A percentile compares a stretch with the other conserved stretches of the same genome.
Evolutionary conservation across 1,284 basidiomycete genomes (phyloP).

Genomic region (Naganishia sp.): DNA sequence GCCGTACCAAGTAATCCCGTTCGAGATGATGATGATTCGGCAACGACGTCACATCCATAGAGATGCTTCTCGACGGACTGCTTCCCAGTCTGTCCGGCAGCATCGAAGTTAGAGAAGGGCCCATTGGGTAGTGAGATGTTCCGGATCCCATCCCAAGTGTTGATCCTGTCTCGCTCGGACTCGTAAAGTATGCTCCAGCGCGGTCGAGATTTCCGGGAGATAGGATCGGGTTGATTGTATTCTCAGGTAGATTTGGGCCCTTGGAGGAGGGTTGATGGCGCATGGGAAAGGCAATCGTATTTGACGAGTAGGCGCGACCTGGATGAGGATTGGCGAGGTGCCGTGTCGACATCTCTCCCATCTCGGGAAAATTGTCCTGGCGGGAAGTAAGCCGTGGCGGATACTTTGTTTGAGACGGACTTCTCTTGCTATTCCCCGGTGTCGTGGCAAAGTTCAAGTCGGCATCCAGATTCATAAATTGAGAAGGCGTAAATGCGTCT

Average conservation of each 20-base stretch:
- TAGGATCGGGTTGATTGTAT: not conserved
- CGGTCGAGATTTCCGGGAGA: constrained; percentile 2
- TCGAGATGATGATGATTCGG: not conserved
- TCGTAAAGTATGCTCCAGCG: constrained; percentile 21
- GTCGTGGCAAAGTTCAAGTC: not conserved
- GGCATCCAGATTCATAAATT: constrained; percentile 19
- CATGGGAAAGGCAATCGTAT: not conserved
- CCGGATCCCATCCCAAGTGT: not conserved
- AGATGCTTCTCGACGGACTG: constrained; percentile 2
- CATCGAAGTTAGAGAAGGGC: not conserved
- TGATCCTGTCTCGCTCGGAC: constrained; percentile 22
- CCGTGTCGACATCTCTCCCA: not conserved
- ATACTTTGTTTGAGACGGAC: not conserved
- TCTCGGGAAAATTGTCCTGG: not conserved
- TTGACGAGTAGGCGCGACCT: not conserved
- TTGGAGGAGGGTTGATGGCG: not conserved
- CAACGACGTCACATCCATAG: not conserved
- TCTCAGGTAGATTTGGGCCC: not conserved
- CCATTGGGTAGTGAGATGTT: not conserved
- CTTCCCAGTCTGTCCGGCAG: constrained; percentile 6
- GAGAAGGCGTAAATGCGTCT: constrained; percentile 19
- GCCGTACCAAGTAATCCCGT: not conserved
- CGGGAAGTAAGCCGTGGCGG: not conserved
- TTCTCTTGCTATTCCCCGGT: not conserved
- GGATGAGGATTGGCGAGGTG: not conserved